Conservation (phyloP, 352 stramenopile genomes). For the Globisporangium emineosum region DNA sequence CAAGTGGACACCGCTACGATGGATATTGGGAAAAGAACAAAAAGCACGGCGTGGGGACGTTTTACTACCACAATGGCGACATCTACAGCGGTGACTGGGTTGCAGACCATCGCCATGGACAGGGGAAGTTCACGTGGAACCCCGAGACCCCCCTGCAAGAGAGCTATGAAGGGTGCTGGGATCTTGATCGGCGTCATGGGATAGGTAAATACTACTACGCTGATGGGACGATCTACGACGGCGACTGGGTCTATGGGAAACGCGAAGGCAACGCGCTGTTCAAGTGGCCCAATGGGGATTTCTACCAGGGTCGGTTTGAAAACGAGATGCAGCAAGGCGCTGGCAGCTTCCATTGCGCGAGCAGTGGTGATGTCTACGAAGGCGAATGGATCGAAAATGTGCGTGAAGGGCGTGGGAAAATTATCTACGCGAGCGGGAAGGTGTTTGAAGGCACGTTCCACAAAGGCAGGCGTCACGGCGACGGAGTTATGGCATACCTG, state of each 20-base stretch:
- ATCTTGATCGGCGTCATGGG: conserved; percentile 61
- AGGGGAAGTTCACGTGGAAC: conserved; percentile 60
- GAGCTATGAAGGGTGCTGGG: conserved; percentile 76
- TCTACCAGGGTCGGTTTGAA: conserved; percentile 80
- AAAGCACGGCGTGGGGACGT: conserved; percentile 77
- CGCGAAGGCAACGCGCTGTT: conserved; percentile 79
- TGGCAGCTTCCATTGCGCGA: conserved; percentile 60
- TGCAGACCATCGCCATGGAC: conserved; percentile 51
- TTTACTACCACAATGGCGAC: conserved; percentile 82
- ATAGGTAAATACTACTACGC: conserved; percentile 57
- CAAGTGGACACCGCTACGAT: conserved; percentile 61
- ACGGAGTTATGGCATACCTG: conserved; percentile 74
- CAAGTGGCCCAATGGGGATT: conserved; percentile 81
- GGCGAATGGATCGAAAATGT: conserved; percentile 85
- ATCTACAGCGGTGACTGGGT: conserved; percentile 74
- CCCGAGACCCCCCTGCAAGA: conserved; percentile 54
- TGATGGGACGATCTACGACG: conserved; percentile 57
- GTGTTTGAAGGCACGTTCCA: conserved; percentile 85
- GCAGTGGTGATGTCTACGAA: conserved; percentile 54
- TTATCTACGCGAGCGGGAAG: conserved; percentile 79
- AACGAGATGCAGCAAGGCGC: conserved; percentile 79
- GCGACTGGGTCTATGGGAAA: conserved; percentile 61
- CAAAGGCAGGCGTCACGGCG: conserved; percentile 67
- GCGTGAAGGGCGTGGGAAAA: conserved; percentile 66
- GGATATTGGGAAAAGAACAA: conserved; percentile 64